Evolutionary conservation across 2,329 filamentous ascomycete genomes (phyloP), one percentile per base, ranked within the genome.

Genomic region (Neofusicoccum laricinum): DNA sequence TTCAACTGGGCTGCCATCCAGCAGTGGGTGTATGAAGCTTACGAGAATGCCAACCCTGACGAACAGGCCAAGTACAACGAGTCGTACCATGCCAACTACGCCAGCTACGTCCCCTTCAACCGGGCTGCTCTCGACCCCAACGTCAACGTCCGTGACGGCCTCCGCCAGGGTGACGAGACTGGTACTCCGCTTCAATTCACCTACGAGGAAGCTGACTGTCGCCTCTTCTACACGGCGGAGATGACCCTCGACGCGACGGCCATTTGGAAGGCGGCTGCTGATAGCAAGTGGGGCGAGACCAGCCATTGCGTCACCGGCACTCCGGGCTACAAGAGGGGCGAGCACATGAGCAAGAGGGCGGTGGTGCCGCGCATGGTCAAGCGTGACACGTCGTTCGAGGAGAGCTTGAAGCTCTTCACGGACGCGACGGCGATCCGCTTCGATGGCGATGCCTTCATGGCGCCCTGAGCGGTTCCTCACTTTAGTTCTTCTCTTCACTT

Each of bases 161-260:
- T 79, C 21, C 61, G 66, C 6, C 62, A 67, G 10, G 71, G 71
- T 32, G 76, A 79, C 58, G 69, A 67, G 0, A 71, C 71, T 10
- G 73, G 72, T 8, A 65, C 71, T 25, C 72, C 77, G 14, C 65
- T 78, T 21, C 77, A 79, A 38, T 79, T 79, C 64, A 67, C 74
- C 11, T 78, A 78, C 64, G 76, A 79, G 65, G 69, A 73, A 58
- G 75, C 77, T 1, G 71, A 78, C 58, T 79, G 77, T 65, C 73
- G 77, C 58, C 69, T 79, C 7, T 78, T 73, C 67, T 79, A 76
- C 67, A 78, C 76, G 2, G 72, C 76, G 0, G 75, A 78, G 68
- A 78, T 78, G 76, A 77, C 76, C 2, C 71, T 78, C 32, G 75
- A 77, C 58, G 73, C 72, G 12, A 73, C 72, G 5, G 70, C 72